Evolutionary conservation across 345 rosid species (phyloP), one percentile per base, ranked within the genome.

Genomic region (Eucalyptus marginata): DNA sequence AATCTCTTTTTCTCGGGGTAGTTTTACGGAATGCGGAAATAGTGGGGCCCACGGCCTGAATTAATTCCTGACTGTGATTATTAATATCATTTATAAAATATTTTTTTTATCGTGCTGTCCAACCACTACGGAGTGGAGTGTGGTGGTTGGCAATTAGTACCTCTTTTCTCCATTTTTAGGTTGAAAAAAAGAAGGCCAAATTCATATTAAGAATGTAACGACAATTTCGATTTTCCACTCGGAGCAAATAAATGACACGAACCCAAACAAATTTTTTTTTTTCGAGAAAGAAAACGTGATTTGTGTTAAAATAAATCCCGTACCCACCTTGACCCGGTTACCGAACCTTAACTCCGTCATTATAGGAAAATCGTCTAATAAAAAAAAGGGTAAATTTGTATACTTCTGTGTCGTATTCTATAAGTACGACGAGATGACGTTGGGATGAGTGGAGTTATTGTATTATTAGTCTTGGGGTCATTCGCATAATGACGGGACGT

Each of bases 321-420:
- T 2, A 56, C 29, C 62, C 4, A 56, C 62, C 4, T 56, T 56
- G 62, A 56, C 13, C 1, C 1, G 6, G 13, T 22, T 25, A 22
- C 13, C 1, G 6, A 56, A 18, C 0, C 13, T 10, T 8, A 56
- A 22, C 29, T 56, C 62, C 29, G 0, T 9, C 2, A 5, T 24
- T 9, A 56, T 24, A 56, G 29, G 29, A 56, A 56, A 56, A 24
- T 24, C 13, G 6, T 56, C 62, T 10, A 4, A 56, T 56, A 10
- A 29, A 27, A 13, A 52, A 62, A 29, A 15, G 8, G 76, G 40
- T 4, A 31, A 31, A 66, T 31, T n/a, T 16, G 36, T 8, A 4
- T 59, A 59, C 29, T 59, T 27, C 5, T 2, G 7, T 71, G 44
- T 71, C 46, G 25, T 31, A 20, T 52, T 52, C 1, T 9, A 20